Evolutionary conservation across 169 alveolate species (phyloP).

Genomic region (Eimeria sp.): DNA sequence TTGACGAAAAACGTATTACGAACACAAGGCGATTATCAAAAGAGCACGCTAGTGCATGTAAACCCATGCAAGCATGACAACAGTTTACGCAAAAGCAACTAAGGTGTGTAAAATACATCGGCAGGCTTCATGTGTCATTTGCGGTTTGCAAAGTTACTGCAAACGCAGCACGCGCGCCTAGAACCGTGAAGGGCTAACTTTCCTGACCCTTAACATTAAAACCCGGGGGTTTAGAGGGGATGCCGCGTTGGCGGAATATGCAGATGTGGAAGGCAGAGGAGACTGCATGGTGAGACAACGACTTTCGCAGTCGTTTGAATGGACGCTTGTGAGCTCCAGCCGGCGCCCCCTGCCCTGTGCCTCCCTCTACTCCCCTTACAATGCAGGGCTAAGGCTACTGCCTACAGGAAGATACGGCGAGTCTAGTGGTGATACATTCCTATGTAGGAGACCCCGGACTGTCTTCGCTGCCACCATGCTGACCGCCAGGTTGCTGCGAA

Average conservation of each 20-base stretch:
- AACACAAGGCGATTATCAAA: background rate
- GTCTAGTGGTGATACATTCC: background rate
- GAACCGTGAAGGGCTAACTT: background rate
- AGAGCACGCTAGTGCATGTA: background rate
- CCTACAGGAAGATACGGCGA: background rate
- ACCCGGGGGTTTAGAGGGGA: background rate
- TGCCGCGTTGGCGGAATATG: background rate
- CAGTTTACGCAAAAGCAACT: background rate
- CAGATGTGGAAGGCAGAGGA: background rate
- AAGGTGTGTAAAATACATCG: background rate
- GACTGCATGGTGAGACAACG: background rate
- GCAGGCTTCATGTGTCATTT: background rate
- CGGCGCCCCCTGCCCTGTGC: background rate
- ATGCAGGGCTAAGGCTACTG: background rate
- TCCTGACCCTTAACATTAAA: background rate
- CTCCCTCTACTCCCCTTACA: background rate
- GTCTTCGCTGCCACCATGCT: background rate
- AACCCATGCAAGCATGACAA: background rate
- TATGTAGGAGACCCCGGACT: background rate
- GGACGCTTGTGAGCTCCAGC: background rate
- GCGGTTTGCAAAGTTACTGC: background rate
- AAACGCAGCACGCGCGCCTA: background rate
- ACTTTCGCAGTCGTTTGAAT: background rate
- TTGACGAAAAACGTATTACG: background rate
- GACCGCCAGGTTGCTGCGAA: background rate